Conservation (phyloP, 345 rosid genomes). For the Gynandropsis gynandra region DNA sequence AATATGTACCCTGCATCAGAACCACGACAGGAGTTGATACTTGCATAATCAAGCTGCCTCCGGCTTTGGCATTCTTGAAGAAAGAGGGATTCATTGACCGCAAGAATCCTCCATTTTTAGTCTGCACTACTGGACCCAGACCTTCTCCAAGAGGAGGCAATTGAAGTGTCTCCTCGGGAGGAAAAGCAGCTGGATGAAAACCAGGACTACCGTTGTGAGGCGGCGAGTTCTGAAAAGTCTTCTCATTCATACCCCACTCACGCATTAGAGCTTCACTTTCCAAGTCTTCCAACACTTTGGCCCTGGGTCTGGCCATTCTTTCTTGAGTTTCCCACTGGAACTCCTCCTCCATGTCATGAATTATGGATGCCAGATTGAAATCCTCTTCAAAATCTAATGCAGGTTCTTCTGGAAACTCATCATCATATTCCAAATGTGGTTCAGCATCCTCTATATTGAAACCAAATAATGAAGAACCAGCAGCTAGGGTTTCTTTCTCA, state of each 20-base stretch:
- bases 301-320: slow-evolving; percentile 40
- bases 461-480: slow-evolving; percentile 61
- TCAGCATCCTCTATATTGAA: slow-evolving; percentile 32
- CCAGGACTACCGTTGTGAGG: slow-evolving; percentile 35
- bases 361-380: slow-evolving; percentile 42
- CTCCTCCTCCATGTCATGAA: slow-evolving; percentile 58
- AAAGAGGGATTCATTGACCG: slow-evolving; percentile 75
- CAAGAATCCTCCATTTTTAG: slow-evolving; percentile 71
- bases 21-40: slow-evolving; percentile 91
- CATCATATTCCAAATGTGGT: slow-evolving; percentile 37
- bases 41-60: slow-evolving; percentile 87
- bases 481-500: slow-evolving; percentile 66
- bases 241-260: slow-evolving; percentile 82
- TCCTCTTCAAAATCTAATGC: slow-evolving; percentile 37
- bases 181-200: slow-evolving; percentile 53
- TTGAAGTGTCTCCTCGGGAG: slow-evolving; percentile 47
- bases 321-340: slow-evolving; percentile 38
- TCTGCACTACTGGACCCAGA: slow-evolving; percentile 75
- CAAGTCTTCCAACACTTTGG: slow-evolving; percentile 62
- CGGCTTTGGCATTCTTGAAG: slow-evolving; percentile 52
- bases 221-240: slow-evolving; percentile 66
- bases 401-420: slow-evolving; percentile 26
- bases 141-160: slow-evolving; percentile 81
- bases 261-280: slow-evolving; percentile 88
- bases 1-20: slow-evolving; percentile 40